A percentile compares a stretch with the other conserved stretches of the same genome.
Evolutionary conservation across 495 filamentous ascomycete species (phyloP).

Genomic region (Talaromyces ruber): DNA sequence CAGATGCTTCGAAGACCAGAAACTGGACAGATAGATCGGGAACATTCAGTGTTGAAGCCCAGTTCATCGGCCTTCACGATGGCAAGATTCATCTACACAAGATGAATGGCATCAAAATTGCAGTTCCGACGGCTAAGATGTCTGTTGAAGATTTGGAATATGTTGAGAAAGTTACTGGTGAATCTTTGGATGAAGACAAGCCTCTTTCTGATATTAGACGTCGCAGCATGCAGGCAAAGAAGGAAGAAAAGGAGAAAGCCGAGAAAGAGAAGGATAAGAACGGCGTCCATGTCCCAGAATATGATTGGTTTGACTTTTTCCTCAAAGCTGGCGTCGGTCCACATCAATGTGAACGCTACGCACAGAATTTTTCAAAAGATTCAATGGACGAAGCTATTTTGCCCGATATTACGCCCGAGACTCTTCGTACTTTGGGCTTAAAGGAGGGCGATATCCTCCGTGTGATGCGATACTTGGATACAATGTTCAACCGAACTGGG

Average conservation of each 20-base stretch:
- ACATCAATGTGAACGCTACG: conserved; percentile 88
- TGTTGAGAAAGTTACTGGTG: conserved; percentile 76
- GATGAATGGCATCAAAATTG: conserved; percentile 95
- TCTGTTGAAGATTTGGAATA: conserved; percentile 90
- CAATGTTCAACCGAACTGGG: conserved; percentile 60
- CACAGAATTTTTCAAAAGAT: conserved; percentile 77
- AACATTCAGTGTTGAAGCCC: conserved; percentile 94
- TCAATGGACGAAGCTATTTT: conserved; percentile 92
- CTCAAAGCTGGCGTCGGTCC: conserved; percentile 81
- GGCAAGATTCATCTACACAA: conserved; percentile 98
- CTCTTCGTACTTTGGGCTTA: conserved; percentile 76
- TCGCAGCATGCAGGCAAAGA: conserved; percentile 22
- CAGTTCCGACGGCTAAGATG: conserved; percentile 92
- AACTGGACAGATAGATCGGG: conserved; percentile 93
- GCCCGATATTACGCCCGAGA: conserved; percentile 73
- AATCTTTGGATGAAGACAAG: conserved; percentile 93
- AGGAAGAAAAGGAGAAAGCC: conserved; percentile 4
- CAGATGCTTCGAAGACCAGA: conserved; percentile 74
- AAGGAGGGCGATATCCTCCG: conserved; percentile 96
- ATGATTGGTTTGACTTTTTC: conserved; percentile 99
- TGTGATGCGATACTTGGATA: conserved; percentile 83
- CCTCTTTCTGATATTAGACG: conserved; percentile 72
- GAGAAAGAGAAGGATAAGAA: conserved; percentile 26
- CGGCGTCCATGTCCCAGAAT: conserved; percentile 59
- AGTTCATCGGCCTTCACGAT: conserved; percentile 84